Evolutionary conservation across 148 eudicot genomes (phyloP).

Genomic region (Camellia japonica): DNA sequence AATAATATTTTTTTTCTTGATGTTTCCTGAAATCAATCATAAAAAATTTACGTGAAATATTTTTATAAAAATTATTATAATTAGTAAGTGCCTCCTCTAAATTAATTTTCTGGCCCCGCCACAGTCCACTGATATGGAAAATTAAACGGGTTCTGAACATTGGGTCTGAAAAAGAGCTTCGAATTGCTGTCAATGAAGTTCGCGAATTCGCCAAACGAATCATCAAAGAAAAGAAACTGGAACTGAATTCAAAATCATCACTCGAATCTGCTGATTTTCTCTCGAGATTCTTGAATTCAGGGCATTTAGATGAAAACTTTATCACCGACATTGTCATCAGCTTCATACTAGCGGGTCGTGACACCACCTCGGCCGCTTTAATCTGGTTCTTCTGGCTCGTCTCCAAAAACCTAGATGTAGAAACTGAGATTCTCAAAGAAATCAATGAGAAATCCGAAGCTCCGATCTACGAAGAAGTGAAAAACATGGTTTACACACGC

Average conservation of each 20-base stretch:
- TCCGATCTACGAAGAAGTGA: constrained; percentile 3
- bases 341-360: constrained; percentile 29
- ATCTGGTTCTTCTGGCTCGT: constrained; percentile 27
- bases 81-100: too few relatives aligned
- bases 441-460: constrained; percentile 13
- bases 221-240: constrained; percentile 13
- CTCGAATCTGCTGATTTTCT: constrained; percentile 17
- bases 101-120: too few relatives aligned
- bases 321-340: constrained; percentile 24
- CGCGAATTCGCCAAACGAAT: constrained; percentile 11
- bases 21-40: too few relatives aligned
- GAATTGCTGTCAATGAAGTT: constrained; percentile 11
- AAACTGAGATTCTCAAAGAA: constrained; percentile 16
- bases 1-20: too few relatives aligned
- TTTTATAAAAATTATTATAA: too few relatives aligned
- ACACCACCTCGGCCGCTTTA: constrained; percentile 26
- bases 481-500: constrained; percentile 16
- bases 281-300: constrained; percentile 23
- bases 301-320: constrained; percentile 18
- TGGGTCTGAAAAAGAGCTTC: constrained; percentile 20
- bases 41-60: too few relatives aligned
- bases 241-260: not conserved
- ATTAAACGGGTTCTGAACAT: constrained; percentile 3
- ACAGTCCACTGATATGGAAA: constrained; percentile 17
- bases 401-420: constrained; percentile 8